A percentile compares a stretch with the other conserved stretches of the same genome.
Conservation (phyloP, 2,329 filamentous ascomycete genomes). For the Colletotrichum theobromicola region DNA sequence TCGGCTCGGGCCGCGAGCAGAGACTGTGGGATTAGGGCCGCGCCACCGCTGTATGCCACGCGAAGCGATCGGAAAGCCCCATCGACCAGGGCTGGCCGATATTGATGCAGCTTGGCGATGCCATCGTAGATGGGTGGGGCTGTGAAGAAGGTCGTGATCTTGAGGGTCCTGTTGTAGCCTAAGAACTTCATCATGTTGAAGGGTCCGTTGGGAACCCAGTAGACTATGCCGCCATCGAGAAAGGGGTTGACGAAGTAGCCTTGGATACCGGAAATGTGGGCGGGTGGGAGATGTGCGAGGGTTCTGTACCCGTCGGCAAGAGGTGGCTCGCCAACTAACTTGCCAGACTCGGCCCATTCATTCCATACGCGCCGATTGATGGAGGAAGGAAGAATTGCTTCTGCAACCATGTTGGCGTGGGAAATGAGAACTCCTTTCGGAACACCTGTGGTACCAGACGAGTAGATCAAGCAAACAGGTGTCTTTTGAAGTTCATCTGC, state of each 20-base stretch:
- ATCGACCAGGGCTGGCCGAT: background rate
- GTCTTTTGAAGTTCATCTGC: background rate
- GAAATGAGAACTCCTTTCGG: background rate
- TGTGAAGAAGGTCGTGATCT: background rate
- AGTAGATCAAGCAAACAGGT: background rate
- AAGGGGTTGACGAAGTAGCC: conserved; percentile 8
- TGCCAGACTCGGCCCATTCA: background rate
- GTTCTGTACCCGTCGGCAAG: background rate
- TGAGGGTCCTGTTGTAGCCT: background rate
- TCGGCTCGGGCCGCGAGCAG: background rate
- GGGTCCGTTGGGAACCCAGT: background rate
- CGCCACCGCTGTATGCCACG: background rate
- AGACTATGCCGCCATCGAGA: background rate
- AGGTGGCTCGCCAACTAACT: background rate
- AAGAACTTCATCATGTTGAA: conserved; percentile 3
- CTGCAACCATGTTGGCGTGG: background rate
- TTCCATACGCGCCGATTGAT: background rate
- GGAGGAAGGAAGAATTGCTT: background rate
- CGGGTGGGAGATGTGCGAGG: conserved; percentile 7
- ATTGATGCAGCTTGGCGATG: background rate
- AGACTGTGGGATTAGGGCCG: background rate
- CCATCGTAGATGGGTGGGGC: conserved; percentile 5
- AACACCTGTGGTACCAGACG: background rate
- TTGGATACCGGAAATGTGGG: conserved; percentile 2
- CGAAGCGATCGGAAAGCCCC: background rate